Conservation (phyloP, 768 basidiomycete genomes). For the Chalciporus pseudorubinellus region DNA sequence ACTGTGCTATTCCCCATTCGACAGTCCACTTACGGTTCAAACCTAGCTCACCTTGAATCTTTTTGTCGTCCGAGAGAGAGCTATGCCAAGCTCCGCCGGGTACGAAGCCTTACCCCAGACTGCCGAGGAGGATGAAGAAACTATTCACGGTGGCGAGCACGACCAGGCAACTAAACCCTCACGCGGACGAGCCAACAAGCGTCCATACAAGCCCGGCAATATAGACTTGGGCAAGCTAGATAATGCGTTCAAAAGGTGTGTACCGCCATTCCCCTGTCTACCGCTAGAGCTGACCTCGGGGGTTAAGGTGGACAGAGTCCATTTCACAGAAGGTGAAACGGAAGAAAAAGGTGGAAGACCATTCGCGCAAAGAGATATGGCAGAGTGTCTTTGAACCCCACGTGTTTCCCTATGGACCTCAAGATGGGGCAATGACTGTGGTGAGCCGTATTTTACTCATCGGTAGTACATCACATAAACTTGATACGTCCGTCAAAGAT, state of each 20-base stretch:
- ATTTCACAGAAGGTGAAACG: slow-evolving; percentile 84
- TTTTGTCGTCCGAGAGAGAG: neutral
- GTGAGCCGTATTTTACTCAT: slow-evolving; percentile 13
- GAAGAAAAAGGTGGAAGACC: slow-evolving; percentile 67
- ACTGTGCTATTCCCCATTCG: slow-evolving; percentile 9
- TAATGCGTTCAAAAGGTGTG: slow-evolving; percentile 77
- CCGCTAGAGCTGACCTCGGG: slow-evolving; percentile 1
- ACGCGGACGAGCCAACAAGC: slow-evolving; percentile 29
- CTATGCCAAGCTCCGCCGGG: slow-evolving; percentile 45
- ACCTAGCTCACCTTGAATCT: neutral
- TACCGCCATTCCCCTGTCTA: no score
- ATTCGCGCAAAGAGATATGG: slow-evolving; percentile 71
- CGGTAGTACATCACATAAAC: neutral
- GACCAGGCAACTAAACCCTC: slow-evolving; percentile 25
- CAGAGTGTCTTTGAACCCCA: slow-evolving; percentile 78
- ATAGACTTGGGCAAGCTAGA: slow-evolving; percentile 82
- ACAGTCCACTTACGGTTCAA: slow-evolving; percentile 1
- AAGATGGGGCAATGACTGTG: slow-evolving; percentile 21
- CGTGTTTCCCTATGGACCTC: slow-evolving; percentile 34
- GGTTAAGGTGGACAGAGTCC: slow-evolving; percentile 74
- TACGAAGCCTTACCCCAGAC: slow-evolving; percentile 48
- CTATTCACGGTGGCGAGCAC: slow-evolving; percentile 33
- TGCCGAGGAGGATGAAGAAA: slow-evolving; percentile 39
- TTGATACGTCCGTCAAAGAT: slow-evolving; percentile 37
- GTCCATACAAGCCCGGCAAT: slow-evolving; percentile 49